Conservation (phyloP, 371 early-diverging fungal species). For the Blyttiomyces sp. region DNA sequence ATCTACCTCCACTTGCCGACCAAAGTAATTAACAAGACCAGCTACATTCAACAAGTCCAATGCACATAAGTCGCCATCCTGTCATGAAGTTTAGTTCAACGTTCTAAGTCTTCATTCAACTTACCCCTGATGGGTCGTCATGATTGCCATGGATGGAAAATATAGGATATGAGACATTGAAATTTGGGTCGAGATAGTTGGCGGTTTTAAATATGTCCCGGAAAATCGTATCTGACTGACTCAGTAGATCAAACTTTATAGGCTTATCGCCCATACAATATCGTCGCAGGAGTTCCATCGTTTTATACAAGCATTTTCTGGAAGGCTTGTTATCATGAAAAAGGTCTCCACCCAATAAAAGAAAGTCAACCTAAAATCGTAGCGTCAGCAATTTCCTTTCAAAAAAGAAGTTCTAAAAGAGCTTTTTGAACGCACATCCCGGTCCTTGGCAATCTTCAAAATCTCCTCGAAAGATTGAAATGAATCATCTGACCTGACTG, state of each 20-base stretch:
- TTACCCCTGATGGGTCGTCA: constrained; percentile 94
- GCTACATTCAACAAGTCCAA: constrained; percentile 80
- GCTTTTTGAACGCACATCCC: constrained; percentile 40
- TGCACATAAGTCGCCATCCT: constrained; percentile 77
- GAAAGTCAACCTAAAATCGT: constrained; percentile 75
- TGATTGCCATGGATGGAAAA: constrained; percentile 99
- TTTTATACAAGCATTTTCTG: constrained; percentile 71
- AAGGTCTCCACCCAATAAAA: constrained; percentile 97
- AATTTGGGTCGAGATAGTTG: constrained; percentile 88
- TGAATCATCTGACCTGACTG: constrained; percentile 87
- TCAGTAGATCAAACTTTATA: constrained; percentile 69
- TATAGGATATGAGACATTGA: constrained; percentile 86
- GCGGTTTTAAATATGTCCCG: constrained; percentile 54
- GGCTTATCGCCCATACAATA: constrained; percentile 83
- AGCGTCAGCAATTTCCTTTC: neutral
- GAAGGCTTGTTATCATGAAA: constrained; percentile 98
- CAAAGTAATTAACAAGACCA: constrained; percentile 97
- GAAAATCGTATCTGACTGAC: constrained; percentile 75
- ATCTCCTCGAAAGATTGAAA: constrained; percentile 95
- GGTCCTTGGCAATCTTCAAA: constrained; percentile 67
- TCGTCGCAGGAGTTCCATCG: constrained; percentile 73
- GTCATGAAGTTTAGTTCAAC: neutral
- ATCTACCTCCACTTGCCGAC: constrained; percentile 70
- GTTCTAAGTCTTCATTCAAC: neutral
- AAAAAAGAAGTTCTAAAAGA: neutral